Percentiles rank a stretch among this genome's conserved stretches.
Conservation (phyloP, 371 early-diverging fungal species). For the Syncephalastrum sp. region DNA sequence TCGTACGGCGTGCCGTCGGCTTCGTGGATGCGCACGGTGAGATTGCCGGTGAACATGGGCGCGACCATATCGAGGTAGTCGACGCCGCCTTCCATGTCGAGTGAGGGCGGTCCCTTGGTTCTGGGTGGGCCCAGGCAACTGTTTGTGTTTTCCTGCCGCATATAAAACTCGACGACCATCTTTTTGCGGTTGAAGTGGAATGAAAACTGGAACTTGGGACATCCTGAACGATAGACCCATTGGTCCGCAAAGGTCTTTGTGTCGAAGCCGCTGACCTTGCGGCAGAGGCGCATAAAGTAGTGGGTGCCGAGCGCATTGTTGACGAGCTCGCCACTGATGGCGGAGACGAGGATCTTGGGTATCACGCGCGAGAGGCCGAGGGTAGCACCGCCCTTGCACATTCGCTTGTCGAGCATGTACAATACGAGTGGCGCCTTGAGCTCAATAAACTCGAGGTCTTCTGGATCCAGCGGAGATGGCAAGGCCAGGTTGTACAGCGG, state of each 20-base stretch:
- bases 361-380: constrained; percentile 79
- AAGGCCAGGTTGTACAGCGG: constrained; percentile 75
- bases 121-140: neutral
- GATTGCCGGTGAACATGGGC: constrained; percentile 72
- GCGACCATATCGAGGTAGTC: constrained; percentile 24
- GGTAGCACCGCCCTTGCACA: constrained; percentile 81
- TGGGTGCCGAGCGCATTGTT: constrained; percentile 82
- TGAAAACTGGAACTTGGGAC: constrained; percentile 80
- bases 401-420: constrained; percentile 89
- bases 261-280: constrained; percentile 82
- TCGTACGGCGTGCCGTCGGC: constrained; percentile 94
- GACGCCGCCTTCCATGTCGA: constrained; percentile 5
- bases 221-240: constrained; percentile 90
- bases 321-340: constrained; percentile 80
- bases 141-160: constrained; percentile 85
- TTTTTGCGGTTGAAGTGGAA: constrained; percentile 91
- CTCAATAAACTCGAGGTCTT: constrained; percentile 77
- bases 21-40: constrained; percentile 92
- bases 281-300: constrained; percentile 75
- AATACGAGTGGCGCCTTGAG: constrained; percentile 88
- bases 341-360: constrained; percentile 74
- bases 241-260: constrained; percentile 86
- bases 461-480: constrained; percentile 62
- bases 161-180: constrained; percentile 88
- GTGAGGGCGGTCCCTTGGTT: neutral